Evolutionary conservation across 306 rosid species (phyloP).

Genomic region (Betula pendula): DNA sequence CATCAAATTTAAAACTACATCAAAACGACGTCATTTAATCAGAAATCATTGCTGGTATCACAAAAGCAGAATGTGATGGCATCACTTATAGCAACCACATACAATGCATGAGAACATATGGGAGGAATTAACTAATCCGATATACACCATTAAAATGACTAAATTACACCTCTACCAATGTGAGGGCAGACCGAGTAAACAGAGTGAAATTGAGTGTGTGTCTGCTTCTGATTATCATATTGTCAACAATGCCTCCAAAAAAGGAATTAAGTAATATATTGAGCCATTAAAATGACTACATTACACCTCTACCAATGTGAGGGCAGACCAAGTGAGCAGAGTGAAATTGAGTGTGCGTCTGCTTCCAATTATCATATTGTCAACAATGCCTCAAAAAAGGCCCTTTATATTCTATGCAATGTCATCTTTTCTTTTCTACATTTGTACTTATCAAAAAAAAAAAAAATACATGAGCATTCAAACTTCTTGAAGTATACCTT

Average conservation of each 20-base stretch:
- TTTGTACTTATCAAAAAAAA: neutral
- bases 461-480: neutral
- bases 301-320: neutral
- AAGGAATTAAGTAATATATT: neutral
- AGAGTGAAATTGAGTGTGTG: neutral
- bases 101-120: neutral
- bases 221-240: neutral
- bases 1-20: constrained; percentile 10
- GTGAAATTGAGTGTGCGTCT: neutral
- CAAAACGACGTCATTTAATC: neutral
- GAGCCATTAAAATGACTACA: neutral
- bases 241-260: neutral
- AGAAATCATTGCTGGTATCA: neutral
- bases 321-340: too few species aligned
- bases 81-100: neutral
- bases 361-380: neutral
- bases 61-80: neutral
- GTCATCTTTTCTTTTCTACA: neutral
- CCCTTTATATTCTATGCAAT: neutral
- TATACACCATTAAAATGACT: neutral
- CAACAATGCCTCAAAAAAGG: neutral
- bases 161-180: neutral
- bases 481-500: neutral
- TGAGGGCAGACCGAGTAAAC: too few species aligned
- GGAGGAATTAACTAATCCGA: neutral